Base-by-base conservation (phyloP, 202 grass and related monocot species). In the Digitaria exilis region DNA sequence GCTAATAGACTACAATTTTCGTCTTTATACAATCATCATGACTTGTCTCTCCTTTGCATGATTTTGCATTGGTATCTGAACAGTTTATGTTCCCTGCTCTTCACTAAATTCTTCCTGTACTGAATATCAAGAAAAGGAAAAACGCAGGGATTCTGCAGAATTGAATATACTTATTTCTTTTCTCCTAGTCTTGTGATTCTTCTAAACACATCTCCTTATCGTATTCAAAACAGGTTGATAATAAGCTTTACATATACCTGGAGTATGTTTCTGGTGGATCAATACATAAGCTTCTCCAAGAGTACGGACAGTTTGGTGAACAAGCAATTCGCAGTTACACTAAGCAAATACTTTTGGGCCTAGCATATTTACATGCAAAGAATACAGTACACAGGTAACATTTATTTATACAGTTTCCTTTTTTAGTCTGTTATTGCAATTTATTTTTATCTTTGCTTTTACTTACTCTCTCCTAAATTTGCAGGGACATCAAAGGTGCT, bases 181-280 rank as follows among this genome's bases (percentile, higher is more conserved):
- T 85, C 7, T 30, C 48, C 49, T 50, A 59, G 2, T 73, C 49
- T 73, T 82, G 21, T 84, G 86, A 50, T 88, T 24, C 55, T 56
- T 87, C 39, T 73, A 72, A 75, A 61, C 32, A 34, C 17, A 16
- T 78, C 48, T 80, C 46, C 63, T 62, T 69, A 83, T 44, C 69
- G 49, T 86, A 61, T 82, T 13, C 55, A 58, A 84, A 75, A 61
- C 50, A 99, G 93, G 87, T 96, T 77, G 93, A 99, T 81, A 87
- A 99, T 84, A 96, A 89, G 69, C 83, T 99, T 66, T 99, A 99
- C 83, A 94, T 99, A 89, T 99, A 99, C 81, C 85, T 99, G 52
- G 96, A 98, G 78, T 98, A 94, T 89, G 93, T 98, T 51, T 98
- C 96, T 65, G 93, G 96, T 78, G 96, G 96, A 85, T 99, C 96